phyloP scores from a whole-genome alignment of 2,329 filamentous ascomycete genomes.

The Lachnellula arida region DNA sequence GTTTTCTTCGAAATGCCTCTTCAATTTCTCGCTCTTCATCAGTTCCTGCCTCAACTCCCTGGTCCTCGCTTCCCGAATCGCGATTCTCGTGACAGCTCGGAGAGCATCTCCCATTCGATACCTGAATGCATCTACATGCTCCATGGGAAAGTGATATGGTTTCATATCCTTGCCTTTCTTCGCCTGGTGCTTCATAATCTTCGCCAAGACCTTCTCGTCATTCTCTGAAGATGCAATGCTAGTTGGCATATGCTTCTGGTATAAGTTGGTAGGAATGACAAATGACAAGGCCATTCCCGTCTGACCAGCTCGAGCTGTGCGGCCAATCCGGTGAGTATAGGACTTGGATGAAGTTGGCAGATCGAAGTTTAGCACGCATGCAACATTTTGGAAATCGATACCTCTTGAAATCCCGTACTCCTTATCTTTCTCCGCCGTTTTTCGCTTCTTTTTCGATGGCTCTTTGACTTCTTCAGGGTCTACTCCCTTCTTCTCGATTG shows the following conservation, averaged over 20 bases:
- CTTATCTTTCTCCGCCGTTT: conserved; percentile 62
- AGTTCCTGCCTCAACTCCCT: conserved; percentile 86
- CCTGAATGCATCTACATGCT: conserved; percentile 86
- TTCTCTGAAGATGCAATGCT: conserved; percentile 68
- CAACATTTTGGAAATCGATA: conserved; percentile 95
- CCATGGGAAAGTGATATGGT: conserved; percentile 92
- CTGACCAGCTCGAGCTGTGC: conserved; percentile 86
- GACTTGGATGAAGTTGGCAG: conserved; percentile 82
- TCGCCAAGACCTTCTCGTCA: conserved; percentile 78
- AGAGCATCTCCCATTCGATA: conserved; percentile 94
- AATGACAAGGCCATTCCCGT: conserved; percentile 96
- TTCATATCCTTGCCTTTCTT: conserved; percentile 78
- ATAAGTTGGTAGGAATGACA: conserved; percentile 75
- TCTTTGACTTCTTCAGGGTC: conserved; percentile 28
- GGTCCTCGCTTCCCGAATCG: conserved; percentile 83
- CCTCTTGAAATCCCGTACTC: conserved; percentile 95
- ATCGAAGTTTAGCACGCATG: conserved; percentile 95
- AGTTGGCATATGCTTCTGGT: conserved; percentile 86
- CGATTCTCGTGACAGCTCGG: conserved; percentile 81
- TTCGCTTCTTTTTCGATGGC: conserved; percentile 59
- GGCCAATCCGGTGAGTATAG: conserved; percentile 94
- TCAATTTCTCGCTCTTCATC: conserved; percentile 88
- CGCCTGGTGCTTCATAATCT: conserved; percentile 72
- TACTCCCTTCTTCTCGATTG: conserved; percentile 24
- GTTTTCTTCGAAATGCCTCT: conserved; percentile 96